Evolutionary conservation across 371 early-diverging fungal species (phyloP).

Genomic region (Coemansia sp.): DNA sequence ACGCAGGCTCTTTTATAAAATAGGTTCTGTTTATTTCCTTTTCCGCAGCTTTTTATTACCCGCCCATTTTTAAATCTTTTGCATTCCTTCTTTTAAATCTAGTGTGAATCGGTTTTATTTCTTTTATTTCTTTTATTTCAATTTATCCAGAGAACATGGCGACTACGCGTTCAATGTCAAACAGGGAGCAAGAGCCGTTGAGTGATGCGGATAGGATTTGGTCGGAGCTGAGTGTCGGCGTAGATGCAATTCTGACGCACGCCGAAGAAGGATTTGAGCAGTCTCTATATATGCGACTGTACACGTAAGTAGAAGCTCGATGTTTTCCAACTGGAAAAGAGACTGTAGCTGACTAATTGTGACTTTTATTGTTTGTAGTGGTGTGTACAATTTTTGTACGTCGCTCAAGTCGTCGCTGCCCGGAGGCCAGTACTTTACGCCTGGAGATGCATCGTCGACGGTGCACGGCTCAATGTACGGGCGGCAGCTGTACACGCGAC

Average conservation of each 20-base stretch:
- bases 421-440: slow-evolving; percentile 17
- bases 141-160: neutral
- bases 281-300: slow-evolving; percentile 78
- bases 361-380: slow-evolving; percentile 15
- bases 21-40: no score
- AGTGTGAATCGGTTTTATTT: neutral
- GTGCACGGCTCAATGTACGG: slow-evolving; percentile 80
- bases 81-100: neutral
- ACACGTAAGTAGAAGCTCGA: slow-evolving; percentile 58
- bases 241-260: slow-evolving; percentile 78
- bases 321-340: neutral
- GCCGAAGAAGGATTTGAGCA: slow-evolving; percentile 74
- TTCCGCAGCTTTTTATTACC: neutral
- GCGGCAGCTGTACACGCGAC: slow-evolving; percentile 76
- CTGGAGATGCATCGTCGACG: slow-evolving; percentile 46
- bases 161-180: neutral
- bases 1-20: neutral
- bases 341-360: neutral
- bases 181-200: neutral
- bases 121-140: neutral
- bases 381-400: slow-evolving; percentile 49
- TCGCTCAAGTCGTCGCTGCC: slow-evolving; percentile 19
- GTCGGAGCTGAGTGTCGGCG: slow-evolving; percentile 71
- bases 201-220: slow-evolving; percentile 54
- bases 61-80: neutral